Evolutionary conservation across 2,329 filamentous ascomycete genomes (phyloP), one percentile per base, ranked within the genome.

Genomic region (Uncinocarpus reesii): DNA sequence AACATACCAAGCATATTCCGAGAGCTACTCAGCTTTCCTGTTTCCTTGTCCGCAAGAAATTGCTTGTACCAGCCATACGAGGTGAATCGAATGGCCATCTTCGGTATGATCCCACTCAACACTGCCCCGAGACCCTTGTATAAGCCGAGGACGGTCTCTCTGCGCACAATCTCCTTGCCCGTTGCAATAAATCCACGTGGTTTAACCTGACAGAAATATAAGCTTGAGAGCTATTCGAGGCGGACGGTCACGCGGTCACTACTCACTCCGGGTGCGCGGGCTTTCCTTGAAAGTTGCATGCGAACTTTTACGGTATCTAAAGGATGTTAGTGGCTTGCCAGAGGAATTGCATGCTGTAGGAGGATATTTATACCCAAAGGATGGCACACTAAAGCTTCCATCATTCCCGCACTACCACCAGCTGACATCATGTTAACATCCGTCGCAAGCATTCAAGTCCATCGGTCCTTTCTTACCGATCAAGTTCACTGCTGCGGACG

Each of bases 101-200:
- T 98, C 48, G 92, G 92, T 18, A 98, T 80, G 66, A 98, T 98
- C 57, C 92, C 92, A 20, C 89, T 95, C 51, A 96, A 68, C 35
- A 98, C 92, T 48, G 92, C 92, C 53, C 92, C 92, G n/a, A 98
- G 79, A 57, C 92, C 92, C 74, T 98, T 98, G 78, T 98, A 98
- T 50, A 98, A 73, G 55, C 85, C 92, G 29, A 98, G 73, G 1
- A 88, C 86, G 11, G 92, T 95, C 72, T 98, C 92, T 61, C 84
- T 83, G 64, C 79, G 79, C 47, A 95, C 80, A 60, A 98, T 96
- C 58, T 93, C 85, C 53, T 76, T 69, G 53, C 92, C 92, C 1
- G 92, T 98, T 48, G 74, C 74, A 56, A 95, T 65, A 72, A 98
- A 98, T 54, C 92, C 90, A 58, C 88, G 84, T 59, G 83, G 81